Conservation (phyloP, 2,329 filamentous ascomycete genomes). For the Diaporthe capsici region DNA sequence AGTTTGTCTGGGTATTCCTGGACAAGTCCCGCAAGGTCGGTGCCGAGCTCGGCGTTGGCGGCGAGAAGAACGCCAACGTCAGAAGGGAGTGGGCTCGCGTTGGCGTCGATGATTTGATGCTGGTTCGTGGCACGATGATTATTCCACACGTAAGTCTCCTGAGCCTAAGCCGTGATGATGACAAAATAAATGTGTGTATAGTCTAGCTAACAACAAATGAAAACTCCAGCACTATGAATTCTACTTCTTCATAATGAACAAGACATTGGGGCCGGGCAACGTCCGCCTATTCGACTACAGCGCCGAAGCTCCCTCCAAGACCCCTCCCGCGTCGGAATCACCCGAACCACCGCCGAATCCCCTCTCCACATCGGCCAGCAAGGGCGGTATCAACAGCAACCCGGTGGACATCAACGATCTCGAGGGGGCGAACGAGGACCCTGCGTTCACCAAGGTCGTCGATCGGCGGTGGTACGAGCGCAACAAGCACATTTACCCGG, state of each 20-base stretch:
- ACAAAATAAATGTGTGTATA: slow-evolving; percentile 34
- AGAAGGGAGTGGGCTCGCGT: slow-evolving; percentile 91
- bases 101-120: slow-evolving; percentile 94
- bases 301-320: slow-evolving; percentile 58
- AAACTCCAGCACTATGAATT: slow-evolving; percentile 89
- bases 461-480: slow-evolving; percentile 97
- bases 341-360: slow-evolving; percentile 49
- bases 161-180: neutral
- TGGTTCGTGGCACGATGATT: slow-evolving; percentile 91
- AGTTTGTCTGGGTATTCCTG: slow-evolving; percentile 92
- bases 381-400: slow-evolving; percentile 52
- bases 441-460: slow-evolving; percentile 90
- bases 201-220: slow-evolving; percentile 45
- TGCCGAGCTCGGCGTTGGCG: slow-evolving; percentile 83
- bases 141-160: slow-evolving; percentile 85
- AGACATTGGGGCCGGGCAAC: slow-evolving; percentile 80
- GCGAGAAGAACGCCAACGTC: slow-evolving; percentile 73
- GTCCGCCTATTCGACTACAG: slow-evolving; percentile 83
- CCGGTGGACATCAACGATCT: slow-evolving; percentile 67
- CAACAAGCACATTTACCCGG: slow-evolving; percentile 98
- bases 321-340: slow-evolving; percentile 11
- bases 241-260: slow-evolving; percentile 96
- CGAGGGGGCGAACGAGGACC: slow-evolving; percentile 85
- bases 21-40: slow-evolving; percentile 93
- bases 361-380: slow-evolving; percentile 53